Evolutionary conservation across 2,329 filamentous ascomycete genomes (phyloP), one percentile per base, ranked within the genome.

Genomic region (Cordyceps pruinosa): DNA sequence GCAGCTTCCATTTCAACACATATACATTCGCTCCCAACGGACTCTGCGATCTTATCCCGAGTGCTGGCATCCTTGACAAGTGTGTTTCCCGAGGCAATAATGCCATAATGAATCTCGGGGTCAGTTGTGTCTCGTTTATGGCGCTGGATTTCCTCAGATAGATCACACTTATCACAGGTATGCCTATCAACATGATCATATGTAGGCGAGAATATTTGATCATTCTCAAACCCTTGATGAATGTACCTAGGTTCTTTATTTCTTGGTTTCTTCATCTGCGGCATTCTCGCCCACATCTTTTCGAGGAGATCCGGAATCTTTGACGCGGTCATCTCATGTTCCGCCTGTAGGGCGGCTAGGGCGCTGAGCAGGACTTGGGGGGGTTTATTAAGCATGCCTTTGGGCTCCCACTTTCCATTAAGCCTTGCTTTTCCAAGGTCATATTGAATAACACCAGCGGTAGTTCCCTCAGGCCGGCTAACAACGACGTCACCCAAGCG

Each of bases 401-500:
- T 62, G 0, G 15, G 56, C 37, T 64, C 49, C 39, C 42, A 63
- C 2, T 4, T 17, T 0, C 37, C 19, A 7, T 35, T 30, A 0
- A 41, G 1, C 8, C 41, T 57, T 0, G 58, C 58, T 26, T 66
- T 69, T 0, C 58, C 59, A 1, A 65, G 13, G 17, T 68, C 65
- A n/a, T 66, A 66, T 17, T 69, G 64, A 1, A 62, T 23, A 0
- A 67, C 63, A 0, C 67, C 66, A 0, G 63, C 59, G 0, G 7
- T 61, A 0, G 21, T 54, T 2, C 58, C 61, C 0, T 58, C 15
- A 0, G 66, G 65, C 0, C 60, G 52, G 35, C 66, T 66, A 0
- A 70, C 62, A 0, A 68, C 64, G 2, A 69, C 32, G 8, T 68
- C 68, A 0, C 68, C 66, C 0, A 69, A 61, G 0, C 66, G 64